Percentiles rank a stretch among this genome's conserved stretches.
These are phyloP conservation scores for Crithidia thermophila DNA, from an alignment of 208 protist species.

Conservation along the genomic window DNA sequence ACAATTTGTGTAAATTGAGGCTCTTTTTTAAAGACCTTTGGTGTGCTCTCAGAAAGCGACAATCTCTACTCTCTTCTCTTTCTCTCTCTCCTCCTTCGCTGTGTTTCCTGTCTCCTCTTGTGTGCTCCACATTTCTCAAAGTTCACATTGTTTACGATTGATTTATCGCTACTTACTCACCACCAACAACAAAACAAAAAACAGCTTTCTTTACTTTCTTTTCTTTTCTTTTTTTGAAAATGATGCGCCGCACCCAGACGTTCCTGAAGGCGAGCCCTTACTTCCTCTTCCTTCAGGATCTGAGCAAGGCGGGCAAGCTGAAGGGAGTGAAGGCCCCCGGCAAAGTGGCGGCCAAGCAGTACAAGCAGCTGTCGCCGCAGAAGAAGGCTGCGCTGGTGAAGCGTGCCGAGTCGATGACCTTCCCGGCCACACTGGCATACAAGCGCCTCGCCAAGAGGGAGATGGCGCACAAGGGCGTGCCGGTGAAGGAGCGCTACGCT, in stretches of 20 bases:
- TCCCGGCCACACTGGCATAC: slow-evolving; percentile 55
- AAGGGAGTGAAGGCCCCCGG: slow-evolving; percentile 4
- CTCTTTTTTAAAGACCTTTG: too few species aligned
- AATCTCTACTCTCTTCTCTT: too few species aligned
- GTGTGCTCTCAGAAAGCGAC: too few species aligned
- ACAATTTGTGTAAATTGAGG: too few species aligned
- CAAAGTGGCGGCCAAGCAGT: slow-evolving; percentile 34
- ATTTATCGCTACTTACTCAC: not conserved
- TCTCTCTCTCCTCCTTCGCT: not conserved
- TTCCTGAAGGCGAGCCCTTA: slow-evolving; percentile 59
- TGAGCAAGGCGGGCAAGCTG: slow-evolving; percentile 40
- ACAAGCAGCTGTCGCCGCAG: slow-evolving; percentile 39
- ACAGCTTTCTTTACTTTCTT: not conserved
- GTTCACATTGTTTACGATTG: too few species aligned
- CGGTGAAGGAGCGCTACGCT: slow-evolving; percentile 13
- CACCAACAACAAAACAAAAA: too few species aligned
- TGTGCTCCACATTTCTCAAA: too few species aligned
- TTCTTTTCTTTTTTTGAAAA: slow-evolving; percentile 3
- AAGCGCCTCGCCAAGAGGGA: slow-evolving; percentile 56
- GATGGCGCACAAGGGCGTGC: slow-evolving; percentile 30
- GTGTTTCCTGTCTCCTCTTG: not conserved
- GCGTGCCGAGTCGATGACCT: slow-evolving; percentile 38
- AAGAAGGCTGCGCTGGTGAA: slow-evolving; percentile 40
- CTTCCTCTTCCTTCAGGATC: slow-evolving; percentile 57
- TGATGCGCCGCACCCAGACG: slow-evolving; percentile 46